Conservation (phyloP, 805 yeast species). For the Naumovozyma baii region DNA sequence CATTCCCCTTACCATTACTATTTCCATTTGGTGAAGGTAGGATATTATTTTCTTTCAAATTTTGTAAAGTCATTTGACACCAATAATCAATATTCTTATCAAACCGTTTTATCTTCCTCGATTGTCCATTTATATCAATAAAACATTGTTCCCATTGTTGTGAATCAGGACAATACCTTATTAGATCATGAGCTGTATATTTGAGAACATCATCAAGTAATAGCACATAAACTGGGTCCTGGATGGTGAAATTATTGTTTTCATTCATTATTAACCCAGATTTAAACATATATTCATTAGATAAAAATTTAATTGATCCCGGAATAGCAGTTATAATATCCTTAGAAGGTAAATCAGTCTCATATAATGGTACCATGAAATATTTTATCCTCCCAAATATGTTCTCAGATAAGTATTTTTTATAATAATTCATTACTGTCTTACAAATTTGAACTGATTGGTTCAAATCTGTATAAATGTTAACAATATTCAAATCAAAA, state of each 20-base stretch:
- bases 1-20: not conserved
- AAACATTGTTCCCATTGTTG: slow-evolving; percentile 22
- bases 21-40: not conserved
- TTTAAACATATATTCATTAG: not conserved
- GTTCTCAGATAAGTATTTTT: slow-evolving; percentile 10
- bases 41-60: slow-evolving; percentile 3
- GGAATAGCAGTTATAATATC: slow-evolving; percentile 11
- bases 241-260: slow-evolving; percentile 13
- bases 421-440: slow-evolving; percentile 15
- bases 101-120: slow-evolving; percentile 6
- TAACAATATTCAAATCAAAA: slow-evolving; percentile 41
- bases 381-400: slow-evolving; percentile 20
- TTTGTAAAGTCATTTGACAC: slow-evolving; percentile 16
- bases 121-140: slow-evolving; percentile 9
- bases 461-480: slow-evolving; percentile 21
- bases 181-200: slow-evolving; percentile 22
- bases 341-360: slow-evolving; percentile 4
- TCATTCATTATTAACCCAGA: slow-evolving; percentile 2
- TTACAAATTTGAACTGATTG: slow-evolving; percentile 14
- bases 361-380: slow-evolving; percentile 24
- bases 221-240: slow-evolving; percentile 24
- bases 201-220: slow-evolving; percentile 24
- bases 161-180: slow-evolving; percentile 6
- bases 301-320: slow-evolving; percentile 9
- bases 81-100: slow-evolving; percentile 15